Evolutionary conservation across 768 basidiomycete genomes (phyloP).

Genomic region (Mycena metata): DNA sequence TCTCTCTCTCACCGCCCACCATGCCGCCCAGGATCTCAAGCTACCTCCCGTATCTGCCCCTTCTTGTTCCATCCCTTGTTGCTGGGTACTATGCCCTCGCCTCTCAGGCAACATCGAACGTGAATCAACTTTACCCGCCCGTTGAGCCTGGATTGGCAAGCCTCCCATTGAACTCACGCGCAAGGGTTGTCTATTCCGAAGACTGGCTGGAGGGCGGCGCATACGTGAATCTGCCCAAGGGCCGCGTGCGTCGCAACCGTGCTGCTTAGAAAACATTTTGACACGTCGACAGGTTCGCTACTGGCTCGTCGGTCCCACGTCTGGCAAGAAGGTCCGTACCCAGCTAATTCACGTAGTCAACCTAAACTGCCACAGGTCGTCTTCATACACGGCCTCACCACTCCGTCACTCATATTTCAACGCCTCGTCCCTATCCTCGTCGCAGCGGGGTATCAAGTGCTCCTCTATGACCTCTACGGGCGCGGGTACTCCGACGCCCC

Average conservation of each 20-base stretch:
- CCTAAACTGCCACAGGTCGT: slow-evolving; percentile 57
- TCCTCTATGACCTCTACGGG: slow-evolving; percentile 70
- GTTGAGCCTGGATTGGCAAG: slow-evolving; percentile 20
- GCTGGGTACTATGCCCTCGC: slow-evolving; percentile 6
- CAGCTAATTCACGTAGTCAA: background rate
- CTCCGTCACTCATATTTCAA: slow-evolving; percentile 64
- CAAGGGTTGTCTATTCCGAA: slow-evolving; percentile 59
- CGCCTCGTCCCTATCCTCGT: slow-evolving; percentile 65
- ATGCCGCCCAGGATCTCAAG: background rate
- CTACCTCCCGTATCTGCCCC: slow-evolving; percentile 25
- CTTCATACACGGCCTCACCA: slow-evolving; percentile 65
- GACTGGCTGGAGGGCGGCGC: slow-evolving; percentile 59
- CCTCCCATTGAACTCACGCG: slow-evolving; percentile 25
- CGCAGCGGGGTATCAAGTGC: slow-evolving; percentile 60
- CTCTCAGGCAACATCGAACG: background rate
- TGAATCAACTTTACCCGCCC: slow-evolving; percentile 13
- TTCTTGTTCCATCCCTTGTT: slow-evolving; percentile 9
- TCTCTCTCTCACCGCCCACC: too few relatives aligned
- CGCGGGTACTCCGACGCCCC: slow-evolving; percentile 73
- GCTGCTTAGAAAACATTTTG: background rate
- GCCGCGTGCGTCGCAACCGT: slow-evolving; percentile 49
- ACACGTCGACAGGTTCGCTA: slow-evolving; percentile 57
- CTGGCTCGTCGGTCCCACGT: slow-evolving; percentile 65
- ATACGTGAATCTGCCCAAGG: slow-evolving; percentile 62
- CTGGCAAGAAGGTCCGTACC: slow-evolving; percentile 56